Conservation (phyloP, 768 basidiomycete species). For the Exidia glandulosa region DNA sequence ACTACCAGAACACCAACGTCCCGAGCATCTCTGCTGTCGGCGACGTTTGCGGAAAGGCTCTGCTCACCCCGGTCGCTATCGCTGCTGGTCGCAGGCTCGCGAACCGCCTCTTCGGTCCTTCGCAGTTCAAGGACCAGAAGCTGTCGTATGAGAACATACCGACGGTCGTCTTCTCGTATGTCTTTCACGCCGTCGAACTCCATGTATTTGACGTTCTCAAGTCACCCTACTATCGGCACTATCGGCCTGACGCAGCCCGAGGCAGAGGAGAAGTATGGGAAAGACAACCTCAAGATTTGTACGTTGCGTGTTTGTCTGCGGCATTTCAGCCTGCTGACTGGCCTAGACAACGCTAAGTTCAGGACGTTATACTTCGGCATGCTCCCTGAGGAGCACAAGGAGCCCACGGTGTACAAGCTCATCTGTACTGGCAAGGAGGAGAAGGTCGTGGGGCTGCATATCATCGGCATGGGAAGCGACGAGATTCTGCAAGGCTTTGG, state of each 20-base stretch:
- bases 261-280: constrained; percentile 78
- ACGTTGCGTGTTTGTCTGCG: constrained; percentile 14
- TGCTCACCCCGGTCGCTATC: constrained; percentile 94
- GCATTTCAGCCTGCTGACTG: background rate
- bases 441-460: constrained; percentile 91
- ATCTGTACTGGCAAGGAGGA: constrained; percentile 81
- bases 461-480: constrained; percentile 85
- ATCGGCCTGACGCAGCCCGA: constrained; percentile 91
- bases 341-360: constrained; percentile 67
- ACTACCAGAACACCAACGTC: constrained; percentile 76
- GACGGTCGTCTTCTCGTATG: constrained; percentile 93
- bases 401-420: constrained; percentile 91
- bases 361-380: constrained; percentile 86
- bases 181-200: constrained; percentile 10
- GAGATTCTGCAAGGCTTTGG: constrained; percentile 93
- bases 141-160: constrained; percentile 84
- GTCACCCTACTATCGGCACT: constrained; percentile 91
- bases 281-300: constrained; percentile 83
- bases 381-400: constrained; percentile 82
- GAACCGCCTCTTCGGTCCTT: constrained; percentile 84
- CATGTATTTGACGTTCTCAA: constrained; percentile 22
- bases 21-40: constrained; percentile 72
- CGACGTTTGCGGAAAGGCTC: constrained; percentile 84
- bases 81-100: constrained; percentile 84
- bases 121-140: constrained; percentile 79